Evolutionary conservation across 2,329 filamentous ascomycete species (phyloP).

Genomic region (Fusarium sp.): DNA sequence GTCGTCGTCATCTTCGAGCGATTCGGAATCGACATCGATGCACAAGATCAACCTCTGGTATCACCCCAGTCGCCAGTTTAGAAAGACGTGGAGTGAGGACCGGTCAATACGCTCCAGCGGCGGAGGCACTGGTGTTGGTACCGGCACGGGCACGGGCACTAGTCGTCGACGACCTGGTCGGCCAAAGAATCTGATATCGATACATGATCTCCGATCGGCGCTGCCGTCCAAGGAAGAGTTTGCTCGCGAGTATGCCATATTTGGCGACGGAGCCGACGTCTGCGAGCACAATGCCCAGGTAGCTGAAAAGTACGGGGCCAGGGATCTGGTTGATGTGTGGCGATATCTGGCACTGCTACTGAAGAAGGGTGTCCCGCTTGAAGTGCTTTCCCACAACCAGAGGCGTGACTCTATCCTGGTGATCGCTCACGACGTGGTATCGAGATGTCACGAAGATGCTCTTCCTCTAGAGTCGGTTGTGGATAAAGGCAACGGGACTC

Average conservation of each 20-base stretch:
- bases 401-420: conserved; percentile 73
- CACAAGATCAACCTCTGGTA: conserved; percentile 70
- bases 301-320: conserved; percentile 76
- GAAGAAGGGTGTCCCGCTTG: conserved; percentile 79
- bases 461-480: conserved; percentile 19
- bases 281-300: conserved; percentile 87
- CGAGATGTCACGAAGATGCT: conserved; percentile 45
- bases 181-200: conserved; percentile 77
- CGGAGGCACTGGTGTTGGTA: conserved; percentile 64
- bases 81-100: conserved; percentile 68
- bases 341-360: conserved; percentile 82
- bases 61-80: conserved; percentile 62
- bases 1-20: conserved; percentile 67
- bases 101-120: conserved; percentile 70
- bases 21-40: conserved; percentile 73
- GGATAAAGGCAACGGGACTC: conserved; percentile 35
- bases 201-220: conserved; percentile 76
- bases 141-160: conserved; percentile 64
- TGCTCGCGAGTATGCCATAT: conserved; percentile 84
- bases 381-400: conserved; percentile 68
- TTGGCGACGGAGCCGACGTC: conserved; percentile 83
- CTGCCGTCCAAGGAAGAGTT: conserved; percentile 84
- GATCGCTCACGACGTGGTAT: conserved; percentile 72
- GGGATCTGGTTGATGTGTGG: conserved; percentile 86
- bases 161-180: conserved; percentile 61